These are phyloP conservation scores for Exserohilum rostratum DNA, from an alignment of 2,329 filamentous ascomycete species.

Conservation along the genomic window DNA sequence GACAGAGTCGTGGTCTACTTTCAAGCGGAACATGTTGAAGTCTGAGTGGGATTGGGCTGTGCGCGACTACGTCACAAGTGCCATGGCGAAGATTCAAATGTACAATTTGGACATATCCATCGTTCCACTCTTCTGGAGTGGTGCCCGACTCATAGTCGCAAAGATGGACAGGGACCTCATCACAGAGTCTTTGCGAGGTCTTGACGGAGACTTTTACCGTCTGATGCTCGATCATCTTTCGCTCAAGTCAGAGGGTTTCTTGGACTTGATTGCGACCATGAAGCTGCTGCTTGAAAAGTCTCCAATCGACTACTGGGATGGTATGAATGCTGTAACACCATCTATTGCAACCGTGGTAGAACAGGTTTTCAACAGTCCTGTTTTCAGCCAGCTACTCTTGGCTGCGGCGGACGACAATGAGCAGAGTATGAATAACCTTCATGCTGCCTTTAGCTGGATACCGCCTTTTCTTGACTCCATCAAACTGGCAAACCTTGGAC, in stretches of 20 bases:
- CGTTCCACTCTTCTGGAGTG: constrained; percentile 80
- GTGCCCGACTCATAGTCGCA: constrained; percentile 73
- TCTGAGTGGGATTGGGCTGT: constrained; percentile 89
- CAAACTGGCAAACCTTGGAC: constrained; percentile 74
- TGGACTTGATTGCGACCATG: constrained; percentile 73
- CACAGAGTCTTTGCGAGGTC: constrained; percentile 75
- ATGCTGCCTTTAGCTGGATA: constrained; percentile 76
- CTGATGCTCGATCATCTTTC: constrained; percentile 69
- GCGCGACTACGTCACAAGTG: constrained; percentile 71
- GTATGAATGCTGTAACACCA: constrained; percentile 80
- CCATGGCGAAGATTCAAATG: constrained; percentile 67
- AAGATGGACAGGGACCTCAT: constrained; percentile 76
- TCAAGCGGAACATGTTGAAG: constrained; percentile 67
- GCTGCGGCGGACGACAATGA: constrained; percentile 51
- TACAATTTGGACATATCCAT: constrained; percentile 58
- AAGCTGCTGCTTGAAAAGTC: constrained; percentile 75
- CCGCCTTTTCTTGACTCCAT: constrained; percentile 78
- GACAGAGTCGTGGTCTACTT: constrained; percentile 68
- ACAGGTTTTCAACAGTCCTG: constrained; percentile 76
- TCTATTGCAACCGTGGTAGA: constrained; percentile 83
- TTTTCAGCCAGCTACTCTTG: constrained; percentile 66
- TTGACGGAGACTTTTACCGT: constrained; percentile 73
- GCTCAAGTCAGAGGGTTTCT: constrained; percentile 60
- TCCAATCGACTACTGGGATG: constrained; percentile 83
- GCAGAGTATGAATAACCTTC: constrained; percentile 64